These are phyloP conservation scores for Claviceps sp. DNA, from an alignment of 2,329 filamentous ascomycete genomes.

Conservation along the genomic window DNA sequence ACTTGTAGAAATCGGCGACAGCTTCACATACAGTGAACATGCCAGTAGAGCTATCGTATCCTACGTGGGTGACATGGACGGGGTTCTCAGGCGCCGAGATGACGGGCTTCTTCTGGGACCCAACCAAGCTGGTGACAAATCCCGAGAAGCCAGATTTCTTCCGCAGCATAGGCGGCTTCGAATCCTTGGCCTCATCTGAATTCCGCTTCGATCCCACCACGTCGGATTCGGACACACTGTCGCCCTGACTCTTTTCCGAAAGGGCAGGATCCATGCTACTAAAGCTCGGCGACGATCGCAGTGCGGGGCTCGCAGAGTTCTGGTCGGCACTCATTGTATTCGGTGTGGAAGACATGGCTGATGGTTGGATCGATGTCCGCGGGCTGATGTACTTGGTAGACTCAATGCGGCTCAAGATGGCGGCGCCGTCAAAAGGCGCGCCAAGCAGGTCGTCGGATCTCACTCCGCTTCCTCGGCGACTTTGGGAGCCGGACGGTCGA, in stretches of 20 bases:
- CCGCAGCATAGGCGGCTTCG: slow-evolving; percentile 47
- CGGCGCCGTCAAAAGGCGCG: slow-evolving; percentile 50
- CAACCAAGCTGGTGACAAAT: slow-evolving; percentile 72
- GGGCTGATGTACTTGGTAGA: slow-evolving; percentile 29
- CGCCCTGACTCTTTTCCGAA: slow-evolving; percentile 23
- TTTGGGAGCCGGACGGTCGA: slow-evolving; percentile 10
- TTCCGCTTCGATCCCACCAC: slow-evolving; percentile 52
- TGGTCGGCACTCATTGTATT: slow-evolving; percentile 41
- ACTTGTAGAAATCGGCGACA: no score
- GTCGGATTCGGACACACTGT: slow-evolving; percentile 26
- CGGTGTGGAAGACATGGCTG: slow-evolving; percentile 19
- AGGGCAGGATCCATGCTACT: slow-evolving; percentile 24
- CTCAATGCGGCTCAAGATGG: slow-evolving; percentile 48
- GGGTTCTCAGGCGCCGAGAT: slow-evolving; percentile 98
- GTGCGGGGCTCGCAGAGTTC: slow-evolving; percentile 35
- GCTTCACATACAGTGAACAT: slow-evolving; percentile 66
- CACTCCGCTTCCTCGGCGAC: slow-evolving; percentile 12
- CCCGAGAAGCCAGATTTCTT: slow-evolving; percentile 85
- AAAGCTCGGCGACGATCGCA: slow-evolving; percentile 51
- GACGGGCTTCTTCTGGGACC: slow-evolving; percentile 76
- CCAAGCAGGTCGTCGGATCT: slow-evolving; percentile 48
- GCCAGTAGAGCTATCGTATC: slow-evolving; percentile 90
- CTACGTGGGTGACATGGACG: slow-evolving; percentile 94
- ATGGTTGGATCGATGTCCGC: slow-evolving; percentile 18
- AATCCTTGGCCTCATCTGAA: slow-evolving; percentile 62